phyloP scores from a whole-genome alignment of 345 rosid genomes.

The rapeseed (Brassica napus) region DNA sequence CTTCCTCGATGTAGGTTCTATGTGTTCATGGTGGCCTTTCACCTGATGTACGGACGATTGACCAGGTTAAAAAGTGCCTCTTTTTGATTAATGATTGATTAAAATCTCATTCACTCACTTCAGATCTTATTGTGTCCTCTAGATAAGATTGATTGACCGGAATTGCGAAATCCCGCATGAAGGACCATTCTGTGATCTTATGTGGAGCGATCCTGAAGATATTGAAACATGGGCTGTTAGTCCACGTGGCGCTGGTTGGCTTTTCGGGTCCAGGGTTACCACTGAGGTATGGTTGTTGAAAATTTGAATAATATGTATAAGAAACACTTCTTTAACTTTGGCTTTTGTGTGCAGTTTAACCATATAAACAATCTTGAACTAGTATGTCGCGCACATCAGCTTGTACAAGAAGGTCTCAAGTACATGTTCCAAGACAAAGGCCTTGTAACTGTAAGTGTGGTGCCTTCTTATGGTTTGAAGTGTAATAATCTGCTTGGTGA shows the following conservation, averaged over 20 bases:
- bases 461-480: not conserved
- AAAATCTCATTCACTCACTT: conserved; percentile 6
- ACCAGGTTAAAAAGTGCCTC: conserved; percentile 62
- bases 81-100: not conserved
- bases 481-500: conserved; percentile 31
- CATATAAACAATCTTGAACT: conserved; percentile 89
- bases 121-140: conserved; percentile 7
- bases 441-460: conserved; percentile 80
- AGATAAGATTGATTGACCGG: conserved; percentile 92
- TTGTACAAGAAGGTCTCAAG: conserved; percentile 99
- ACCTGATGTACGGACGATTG: conserved; percentile 93
- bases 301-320: not conserved
- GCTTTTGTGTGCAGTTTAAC: conserved; percentile 67
- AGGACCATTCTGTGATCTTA: conserved; percentile 99
- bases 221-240: conserved; percentile 99
- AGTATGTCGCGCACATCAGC: conserved; percentile 99
- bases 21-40: conserved; percentile 99
- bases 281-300: conserved; percentile 62
- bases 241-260: conserved; percentile 99
- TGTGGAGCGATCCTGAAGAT: conserved; percentile 99
- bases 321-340: conserved; percentile 18
- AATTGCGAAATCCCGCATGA: conserved; percentile 99
- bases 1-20: conserved; percentile 64
- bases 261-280: conserved; percentile 97
- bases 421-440: conserved; percentile 99